Base-by-base conservation (phyloP, 78 protist species). In the Guillardia theta region DNA sequence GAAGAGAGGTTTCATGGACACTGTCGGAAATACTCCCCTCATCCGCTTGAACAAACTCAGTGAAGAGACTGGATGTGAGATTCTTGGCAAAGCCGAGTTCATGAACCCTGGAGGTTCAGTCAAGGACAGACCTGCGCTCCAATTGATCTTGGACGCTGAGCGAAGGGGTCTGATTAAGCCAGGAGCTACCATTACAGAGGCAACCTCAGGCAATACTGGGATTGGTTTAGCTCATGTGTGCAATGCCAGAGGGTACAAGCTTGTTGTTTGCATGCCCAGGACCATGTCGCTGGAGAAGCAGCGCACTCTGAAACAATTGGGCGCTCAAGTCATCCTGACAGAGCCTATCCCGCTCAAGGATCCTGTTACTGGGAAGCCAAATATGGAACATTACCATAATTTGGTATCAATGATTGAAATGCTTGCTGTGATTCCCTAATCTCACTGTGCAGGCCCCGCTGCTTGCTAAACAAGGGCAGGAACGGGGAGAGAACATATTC, bases 401-500 rank as follows among this genome's bases (percentile, higher is more conserved):
- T 43, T 70, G 21, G 70, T 50, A 50, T 19, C 58, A n/a, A n/a
- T n/a, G n/a, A n/a, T n/a, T n/a, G n/a, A n/a, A n/a, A n/a, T n/a
- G n/a, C n/a, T n/a, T n/a, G n/a, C 58, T 15, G 30, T 15, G 30
- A 10, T 15, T 15, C 58, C 58, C 58, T 15, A 50, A 50, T 50
- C 58, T 50, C 58, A 10, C 58, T 15, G 58, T 19, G 58, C 58
- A 50, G 58, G 78, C 83, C 46, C 83, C 83, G 41, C 41, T 70
- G 41, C 1, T 70, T 12, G 83, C 83, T 12, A 24, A 70, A 24
- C 46, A 70, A 24, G 83, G 83, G 10, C 6, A 43, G 9, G 22
- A 70, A 43, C 83, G 83, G 36, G 83, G 83, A 33, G 83, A 70
- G 83, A 70, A 70, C 41, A 70, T 70, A 36, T 70, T 70, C 83